Base-by-base conservation (phyloP, 2,329 filamentous ascomycete genomes). In the Clonostachys chloroleuca region DNA sequence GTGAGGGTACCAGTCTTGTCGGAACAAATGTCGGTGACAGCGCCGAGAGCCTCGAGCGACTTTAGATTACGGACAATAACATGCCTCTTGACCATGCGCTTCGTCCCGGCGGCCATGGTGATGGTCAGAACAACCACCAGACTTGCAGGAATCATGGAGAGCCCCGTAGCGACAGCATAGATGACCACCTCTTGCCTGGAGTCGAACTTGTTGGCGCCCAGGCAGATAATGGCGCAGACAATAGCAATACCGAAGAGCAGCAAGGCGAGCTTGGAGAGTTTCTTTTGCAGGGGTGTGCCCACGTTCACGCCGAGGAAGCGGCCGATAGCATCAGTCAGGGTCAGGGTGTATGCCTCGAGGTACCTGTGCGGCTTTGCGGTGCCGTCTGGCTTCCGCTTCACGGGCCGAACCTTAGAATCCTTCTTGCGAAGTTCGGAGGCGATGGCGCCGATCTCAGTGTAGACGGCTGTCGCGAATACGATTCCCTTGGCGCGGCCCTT, bases 211-310 rank as follows among this genome's bases (percentile, higher is more conserved):
- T 86, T 87, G 46, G 84, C 80, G 7, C 72, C 84, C 42, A 87
- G 74, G 37, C 87, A 84, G 54, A 89, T 81, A 53, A 89, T 78
- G 9, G 84, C 84, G 51, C 84, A 85, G 24, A 88, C 56, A 12
- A 89, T 77, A 3, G 85, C 85, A 45, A 86, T 77, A 33, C 71
- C 74, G 57, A 89, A 87, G 2, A 88, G 74, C 3, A 85, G 61
- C 16, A 87, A 71, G 18, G 85, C 85, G 44, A 89, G 74, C 60
- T 80, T 80, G 43, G 83, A 85, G 14, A 89, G 70, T 57, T 85
- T 87, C 54, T 78, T 76, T 61, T 87, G 83, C 16, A 89, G 71
- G 4, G 85, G 86, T 12, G 85, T 88, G 42, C 86, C 85, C 12
- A 85, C 77, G 47, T 80, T 84, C 49, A 87, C 75, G 45, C 85